phyloP scores from a whole-genome alignment of 139 green algal genomes.

The Pedinophyceae sp. region DNA sequence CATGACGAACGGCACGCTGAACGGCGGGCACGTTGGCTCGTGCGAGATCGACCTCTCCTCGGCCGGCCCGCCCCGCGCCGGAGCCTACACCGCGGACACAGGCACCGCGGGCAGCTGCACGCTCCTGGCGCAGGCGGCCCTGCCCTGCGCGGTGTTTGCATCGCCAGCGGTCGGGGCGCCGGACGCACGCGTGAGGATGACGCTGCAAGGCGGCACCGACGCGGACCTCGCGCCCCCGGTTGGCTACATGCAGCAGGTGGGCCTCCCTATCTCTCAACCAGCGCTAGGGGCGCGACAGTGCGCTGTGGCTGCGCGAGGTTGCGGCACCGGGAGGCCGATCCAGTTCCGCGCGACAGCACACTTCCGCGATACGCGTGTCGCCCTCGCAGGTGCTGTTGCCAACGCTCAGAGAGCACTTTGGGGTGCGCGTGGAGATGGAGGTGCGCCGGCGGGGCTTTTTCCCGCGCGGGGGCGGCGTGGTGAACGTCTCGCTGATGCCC shows the following conservation, averaged over 20 bases:
- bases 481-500: conserved; percentile 12
- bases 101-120: conserved; percentile 55
- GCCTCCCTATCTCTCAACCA: no score
- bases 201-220: conserved; percentile 58
- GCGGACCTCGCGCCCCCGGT: conserved; percentile 51
- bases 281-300: no score
- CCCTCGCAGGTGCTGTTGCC: conserved; percentile 46
- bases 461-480: conserved; percentile 41
- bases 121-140: conserved; percentile 39
- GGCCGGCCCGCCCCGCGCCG: neutral
- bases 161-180: conserved; percentile 5
- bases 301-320: neutral
- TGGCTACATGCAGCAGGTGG: conserved; percentile 36
- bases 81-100: conserved; percentile 31
- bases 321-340: neutral
- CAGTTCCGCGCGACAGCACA: neutral
- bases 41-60: neutral
- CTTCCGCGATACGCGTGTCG: neutral
- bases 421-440: conserved; percentile 18
- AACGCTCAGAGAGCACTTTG: conserved; percentile 26
- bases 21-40: conserved; percentile 5
- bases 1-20: conserved; percentile 26
- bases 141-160: conserved; percentile 4
- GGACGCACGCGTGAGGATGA: conserved; percentile 20
- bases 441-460: conserved; percentile 49